Percentiles rank a stretch among this genome's conserved stretches.
Evolutionary conservation across 2,329 filamentous ascomycete species (phyloP).

Genomic region (Westerdykella sp.): DNA sequence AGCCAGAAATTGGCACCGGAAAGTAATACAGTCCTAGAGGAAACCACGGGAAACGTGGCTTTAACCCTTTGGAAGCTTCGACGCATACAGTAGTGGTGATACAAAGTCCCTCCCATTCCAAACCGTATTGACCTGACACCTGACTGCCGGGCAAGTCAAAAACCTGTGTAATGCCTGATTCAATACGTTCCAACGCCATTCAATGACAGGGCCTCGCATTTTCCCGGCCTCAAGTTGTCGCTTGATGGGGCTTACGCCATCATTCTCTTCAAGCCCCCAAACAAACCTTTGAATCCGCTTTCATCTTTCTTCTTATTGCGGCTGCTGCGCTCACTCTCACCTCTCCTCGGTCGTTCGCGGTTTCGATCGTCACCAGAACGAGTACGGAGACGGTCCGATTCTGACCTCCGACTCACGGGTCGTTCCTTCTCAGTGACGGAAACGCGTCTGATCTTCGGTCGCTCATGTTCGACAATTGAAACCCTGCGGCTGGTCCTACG

Average conservation of each 20-base stretch:
- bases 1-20: too few species aligned
- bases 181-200: not conserved
- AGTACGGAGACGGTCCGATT: constrained; percentile 24
- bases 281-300: constrained; percentile 24
- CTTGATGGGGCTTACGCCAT: constrained; percentile 12
- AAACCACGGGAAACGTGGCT: too few species aligned
- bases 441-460: constrained; percentile 26
- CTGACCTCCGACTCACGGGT: constrained; percentile 21
- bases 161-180: too few species aligned
- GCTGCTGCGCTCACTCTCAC: constrained; percentile 20
- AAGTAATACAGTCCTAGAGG: too few species aligned
- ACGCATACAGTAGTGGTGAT: not conserved
- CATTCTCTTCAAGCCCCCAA: constrained; percentile 29
- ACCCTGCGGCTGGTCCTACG: constrained; percentile 14
- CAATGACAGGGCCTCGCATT: not conserved
- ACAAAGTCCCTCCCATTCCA: not conserved
- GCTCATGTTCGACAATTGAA: constrained; percentile 23
- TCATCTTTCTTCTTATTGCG: constrained; percentile 21
- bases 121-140: too few species aligned
- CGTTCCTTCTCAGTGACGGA: constrained; percentile 28
- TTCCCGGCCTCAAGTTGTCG: not conserved
- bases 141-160: too few species aligned
- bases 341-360: constrained; percentile 14
- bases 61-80: too few species aligned
- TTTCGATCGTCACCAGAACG: constrained; percentile 19